These are phyloP conservation scores for Cutaneotrichosporon dermatis DNA, from an alignment of 1,284 basidiomycete species.

Conservation along the genomic window DNA sequence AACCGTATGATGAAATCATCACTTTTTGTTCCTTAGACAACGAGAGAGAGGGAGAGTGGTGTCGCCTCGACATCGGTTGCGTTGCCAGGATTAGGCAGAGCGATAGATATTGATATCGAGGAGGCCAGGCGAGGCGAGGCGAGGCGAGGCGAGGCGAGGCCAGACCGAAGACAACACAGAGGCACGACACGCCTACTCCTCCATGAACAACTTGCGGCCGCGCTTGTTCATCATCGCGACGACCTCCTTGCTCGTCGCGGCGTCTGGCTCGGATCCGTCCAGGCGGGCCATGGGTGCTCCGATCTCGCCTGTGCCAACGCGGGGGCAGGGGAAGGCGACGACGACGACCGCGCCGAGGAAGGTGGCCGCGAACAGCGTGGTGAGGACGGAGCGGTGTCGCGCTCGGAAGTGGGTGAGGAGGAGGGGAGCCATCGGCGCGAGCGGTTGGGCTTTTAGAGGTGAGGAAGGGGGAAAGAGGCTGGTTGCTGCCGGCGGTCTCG, in stretches of 20 bases:
- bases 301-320: too few relatives aligned
- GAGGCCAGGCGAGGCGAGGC: too few relatives aligned
- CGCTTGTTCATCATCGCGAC: conserved; percentile 48
- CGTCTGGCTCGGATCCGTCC: neutral
- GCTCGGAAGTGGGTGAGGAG: conserved; percentile 46
- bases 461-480: too few relatives aligned
- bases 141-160: too few relatives aligned
- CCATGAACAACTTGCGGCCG: conserved; percentile 43
- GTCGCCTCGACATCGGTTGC: too few relatives aligned
- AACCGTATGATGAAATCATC: too few relatives aligned
- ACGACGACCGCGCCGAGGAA: conserved; percentile 48
- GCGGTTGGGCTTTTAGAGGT: neutral
- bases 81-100: too few relatives aligned
- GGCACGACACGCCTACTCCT: conserved; percentile 24
- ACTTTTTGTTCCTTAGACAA: too few relatives aligned
- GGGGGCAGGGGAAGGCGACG: conserved; percentile 49
- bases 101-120: too few relatives aligned
- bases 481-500: too few relatives aligned
- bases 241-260: conserved; percentile 28
- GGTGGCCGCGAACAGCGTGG: conserved; percentile 46
- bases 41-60: too few relatives aligned
- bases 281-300: neutral
- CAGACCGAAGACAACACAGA: too few relatives aligned
- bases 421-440: conserved; percentile 44
- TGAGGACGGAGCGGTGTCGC: conserved; percentile 45